Evolutionary conservation across 768 basidiomycete genomes (phyloP).

Genomic region (Boletus pseudopeckii): DNA sequence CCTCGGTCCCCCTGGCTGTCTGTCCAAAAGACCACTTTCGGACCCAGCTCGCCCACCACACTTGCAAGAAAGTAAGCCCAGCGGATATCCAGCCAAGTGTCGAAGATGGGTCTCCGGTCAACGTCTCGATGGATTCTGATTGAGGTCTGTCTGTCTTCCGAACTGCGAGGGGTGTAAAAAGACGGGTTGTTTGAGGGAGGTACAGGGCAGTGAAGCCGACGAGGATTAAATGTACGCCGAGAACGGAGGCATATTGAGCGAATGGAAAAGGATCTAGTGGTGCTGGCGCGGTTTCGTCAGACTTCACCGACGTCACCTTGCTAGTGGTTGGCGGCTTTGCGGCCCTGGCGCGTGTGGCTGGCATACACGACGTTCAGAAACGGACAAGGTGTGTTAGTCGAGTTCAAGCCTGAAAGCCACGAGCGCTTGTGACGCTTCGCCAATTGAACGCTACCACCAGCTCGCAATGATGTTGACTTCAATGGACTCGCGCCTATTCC

Average conservation of each 20-base stretch:
- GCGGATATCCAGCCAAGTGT: constrained; percentile 57
- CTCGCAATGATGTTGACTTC: neutral
- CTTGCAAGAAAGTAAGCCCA: constrained; percentile 54
- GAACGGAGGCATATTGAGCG: constrained; percentile 59
- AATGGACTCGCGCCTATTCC: neutral
- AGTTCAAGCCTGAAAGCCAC: neutral
- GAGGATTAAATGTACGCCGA: constrained; percentile 65
- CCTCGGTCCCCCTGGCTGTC: constrained; percentile 38
- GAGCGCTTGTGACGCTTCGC: neutral
- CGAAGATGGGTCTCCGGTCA: constrained; percentile 57
- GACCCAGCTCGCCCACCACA: constrained; percentile 73
- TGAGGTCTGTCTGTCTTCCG: constrained; percentile 58
- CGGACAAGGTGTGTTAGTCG: neutral
- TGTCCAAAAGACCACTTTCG: constrained; percentile 53
- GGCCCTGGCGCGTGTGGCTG: neutral
- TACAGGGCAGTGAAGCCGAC: constrained; percentile 63
- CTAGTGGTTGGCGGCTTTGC: neutral
- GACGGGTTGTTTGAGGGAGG: constrained; percentile 59
- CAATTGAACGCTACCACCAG: neutral
- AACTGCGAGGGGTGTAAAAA: constrained; percentile 37
- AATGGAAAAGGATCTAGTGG: constrained; percentile 42
- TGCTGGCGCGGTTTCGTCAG: neutral
- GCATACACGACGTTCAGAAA: neutral
- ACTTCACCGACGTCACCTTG: constrained; percentile 1
- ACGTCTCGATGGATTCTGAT: constrained; percentile 60